These are phyloP conservation scores for Claviceps quebecensis DNA, from an alignment of 2,329 filamentous ascomycete genomes.

Conservation along the genomic window DNA sequence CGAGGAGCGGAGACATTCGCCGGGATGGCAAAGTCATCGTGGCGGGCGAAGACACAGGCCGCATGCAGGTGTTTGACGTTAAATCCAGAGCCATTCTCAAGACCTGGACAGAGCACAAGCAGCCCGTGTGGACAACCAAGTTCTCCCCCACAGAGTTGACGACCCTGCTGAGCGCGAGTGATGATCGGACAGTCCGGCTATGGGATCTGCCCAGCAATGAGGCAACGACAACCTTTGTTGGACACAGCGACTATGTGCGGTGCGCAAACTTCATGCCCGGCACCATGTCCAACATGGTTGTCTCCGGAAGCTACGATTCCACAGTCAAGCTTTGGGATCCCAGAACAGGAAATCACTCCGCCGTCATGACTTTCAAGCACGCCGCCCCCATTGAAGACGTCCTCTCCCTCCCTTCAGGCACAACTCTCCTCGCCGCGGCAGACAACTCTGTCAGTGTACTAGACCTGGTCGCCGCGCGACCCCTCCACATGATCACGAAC, in stretches of 20 bases:
- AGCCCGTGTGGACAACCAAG: constrained; percentile 81
- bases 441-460: constrained; percentile 82
- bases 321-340: constrained; percentile 93
- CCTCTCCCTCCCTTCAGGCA: constrained; percentile 75
- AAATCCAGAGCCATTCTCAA: constrained; percentile 78
- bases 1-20: constrained; percentile 77
- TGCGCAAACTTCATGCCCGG: constrained; percentile 74
- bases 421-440: constrained; percentile 70
- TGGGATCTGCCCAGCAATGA: constrained; percentile 83
- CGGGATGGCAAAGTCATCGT: constrained; percentile 79
- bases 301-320: constrained; percentile 88
- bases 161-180: constrained; percentile 73
- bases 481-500: constrained; percentile 74
- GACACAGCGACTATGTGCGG: constrained; percentile 87
- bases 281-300: constrained; percentile 56
- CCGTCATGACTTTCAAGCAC: constrained; percentile 91
- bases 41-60: constrained; percentile 80
- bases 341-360: constrained; percentile 47
- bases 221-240: constrained; percentile 64
- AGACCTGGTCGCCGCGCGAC: constrained; percentile 82
- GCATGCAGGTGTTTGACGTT: constrained; percentile 91
- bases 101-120: constrained; percentile 89
- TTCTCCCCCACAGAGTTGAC: constrained; percentile 88
- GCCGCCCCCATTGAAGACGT: constrained; percentile 77
- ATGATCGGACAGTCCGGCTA: constrained; percentile 81